These are phyloP conservation scores for Hemileccinum rubropunctum DNA, from an alignment of 768 basidiomycete genomes.

Conservation along the genomic window DNA sequence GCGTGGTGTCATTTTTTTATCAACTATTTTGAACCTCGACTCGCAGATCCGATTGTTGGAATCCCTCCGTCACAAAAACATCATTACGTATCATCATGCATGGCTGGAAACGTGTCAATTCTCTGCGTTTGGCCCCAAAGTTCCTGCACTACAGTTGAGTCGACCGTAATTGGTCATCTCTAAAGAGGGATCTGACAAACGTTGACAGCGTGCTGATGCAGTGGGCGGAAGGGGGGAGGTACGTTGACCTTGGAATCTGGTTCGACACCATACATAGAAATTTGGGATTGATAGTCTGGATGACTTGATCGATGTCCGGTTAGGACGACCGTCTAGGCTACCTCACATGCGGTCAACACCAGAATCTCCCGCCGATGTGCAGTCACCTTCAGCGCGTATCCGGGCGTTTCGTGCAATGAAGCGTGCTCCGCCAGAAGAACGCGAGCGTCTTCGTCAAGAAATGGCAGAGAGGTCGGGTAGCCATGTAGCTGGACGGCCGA, in stretches of 20 bases:
- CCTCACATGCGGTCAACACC: slow-evolving; percentile 42
- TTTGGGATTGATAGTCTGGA: slow-evolving; percentile 52
- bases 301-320: slow-evolving; percentile 79
- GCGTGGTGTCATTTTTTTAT: slow-evolving; percentile 6
- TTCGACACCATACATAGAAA: not conserved
- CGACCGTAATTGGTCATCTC: not conserved
- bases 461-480: slow-evolving; percentile 34
- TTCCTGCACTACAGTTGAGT: slow-evolving; percentile 84
- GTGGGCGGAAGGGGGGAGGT: slow-evolving; percentile 88
- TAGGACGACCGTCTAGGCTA: slow-evolving; percentile 51
- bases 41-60: slow-evolving; percentile 79
- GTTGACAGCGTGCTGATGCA: slow-evolving; percentile 77
- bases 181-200: not conserved
- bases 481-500: slow-evolving; percentile 26
- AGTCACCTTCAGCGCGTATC: slow-evolving; percentile 69
- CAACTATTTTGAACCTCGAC: not conserved
- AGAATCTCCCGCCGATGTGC: slow-evolving; percentile 35
- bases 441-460: slow-evolving; percentile 55
- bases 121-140: slow-evolving; percentile 83
- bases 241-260: not conserved
- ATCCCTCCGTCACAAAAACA: slow-evolving; percentile 85
- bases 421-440: slow-evolving; percentile 60
- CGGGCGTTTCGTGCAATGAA: slow-evolving; percentile 73
- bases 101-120: slow-evolving; percentile 89
- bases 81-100: slow-evolving; percentile 93